Evolutionary conservation across 441 rosid genomes (phyloP).

Genomic region (Kokia cookei): DNA sequence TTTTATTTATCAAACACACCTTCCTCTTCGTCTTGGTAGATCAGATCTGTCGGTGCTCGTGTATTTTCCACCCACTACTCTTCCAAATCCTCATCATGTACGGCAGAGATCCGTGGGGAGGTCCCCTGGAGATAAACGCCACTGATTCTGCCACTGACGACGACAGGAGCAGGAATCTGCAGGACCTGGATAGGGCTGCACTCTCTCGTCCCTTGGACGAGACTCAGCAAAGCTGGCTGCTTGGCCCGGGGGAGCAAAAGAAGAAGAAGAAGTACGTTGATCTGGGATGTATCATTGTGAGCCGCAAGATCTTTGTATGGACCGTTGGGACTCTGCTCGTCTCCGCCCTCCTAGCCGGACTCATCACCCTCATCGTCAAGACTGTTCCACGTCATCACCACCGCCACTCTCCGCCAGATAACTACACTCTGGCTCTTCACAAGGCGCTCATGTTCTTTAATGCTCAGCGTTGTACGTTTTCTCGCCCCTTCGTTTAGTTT

Average conservation of each 20-base stretch:
- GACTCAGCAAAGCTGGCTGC: constrained; percentile 96
- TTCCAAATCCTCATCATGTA: constrained; percentile 41
- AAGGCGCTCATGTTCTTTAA: constrained; percentile 92
- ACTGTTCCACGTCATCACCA: constrained; percentile 61
- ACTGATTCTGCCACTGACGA: constrained; percentile 98
- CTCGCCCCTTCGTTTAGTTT: neutral
- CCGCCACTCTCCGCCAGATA: constrained; percentile 40
- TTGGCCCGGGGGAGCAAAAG: constrained; percentile 75
- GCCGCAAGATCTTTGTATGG: constrained; percentile 92
- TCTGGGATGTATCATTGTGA: constrained; percentile 84
- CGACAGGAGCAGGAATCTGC: constrained; percentile 81
- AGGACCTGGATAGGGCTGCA: constrained; percentile 73
- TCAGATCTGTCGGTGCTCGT: neutral
- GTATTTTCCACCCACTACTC: neutral
- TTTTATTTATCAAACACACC: neutral
- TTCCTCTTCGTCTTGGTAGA: neutral
- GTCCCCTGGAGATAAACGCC: constrained; percentile 84
- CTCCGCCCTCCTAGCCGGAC: constrained; percentile 50
- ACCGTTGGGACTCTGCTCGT: constrained; percentile 58
- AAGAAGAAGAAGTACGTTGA: constrained; percentile 94
- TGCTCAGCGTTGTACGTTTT: constrained; percentile 60
- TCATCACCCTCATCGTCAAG: constrained; percentile 63
- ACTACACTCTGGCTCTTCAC: constrained; percentile 72
- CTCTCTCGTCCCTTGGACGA: constrained; percentile 76
- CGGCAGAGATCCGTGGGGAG: constrained; percentile 99